Percentiles rank a stretch among this genome's conserved stretches.
phyloP scores from a whole-genome alignment of 345 rosid genomes.

The Gossypium stocksii region DNA sequence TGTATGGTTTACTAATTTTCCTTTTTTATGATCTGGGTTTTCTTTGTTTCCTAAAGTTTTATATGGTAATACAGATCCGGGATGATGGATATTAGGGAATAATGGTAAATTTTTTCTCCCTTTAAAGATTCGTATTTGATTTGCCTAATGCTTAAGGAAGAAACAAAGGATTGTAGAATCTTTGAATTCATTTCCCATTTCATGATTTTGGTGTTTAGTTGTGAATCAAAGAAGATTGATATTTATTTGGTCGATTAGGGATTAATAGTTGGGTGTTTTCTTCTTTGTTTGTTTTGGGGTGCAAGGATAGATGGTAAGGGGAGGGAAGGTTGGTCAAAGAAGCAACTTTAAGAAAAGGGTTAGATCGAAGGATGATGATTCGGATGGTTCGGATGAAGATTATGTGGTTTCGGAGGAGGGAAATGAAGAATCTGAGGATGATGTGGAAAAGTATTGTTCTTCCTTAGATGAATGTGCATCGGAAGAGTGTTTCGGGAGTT shows the following conservation, averaged over 20 bases:
- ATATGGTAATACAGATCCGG: constrained; percentile 25
- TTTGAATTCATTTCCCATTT: constrained; percentile 24
- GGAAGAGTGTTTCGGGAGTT: constrained; percentile 42
- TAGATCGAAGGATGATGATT: constrained; percentile 52
- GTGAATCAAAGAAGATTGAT: constrained; percentile 21
- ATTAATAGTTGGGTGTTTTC: constrained; percentile 25
- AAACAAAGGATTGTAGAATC: constrained; percentile 20
- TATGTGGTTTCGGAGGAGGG: constrained; percentile 79
- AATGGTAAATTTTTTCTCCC: background rate
- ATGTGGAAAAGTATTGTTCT: constrained; percentile 46
- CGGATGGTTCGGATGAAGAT: constrained; percentile 98
- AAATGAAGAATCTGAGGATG: constrained; percentile 57
- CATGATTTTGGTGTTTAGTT: constrained; percentile 7
- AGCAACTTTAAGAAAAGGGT: constrained; percentile 42
- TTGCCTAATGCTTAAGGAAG: constrained; percentile 27
- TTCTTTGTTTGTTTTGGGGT: constrained; percentile 17
- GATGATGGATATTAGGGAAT: constrained; percentile 19
- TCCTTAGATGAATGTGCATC: constrained; percentile 50
- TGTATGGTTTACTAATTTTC: background rate
- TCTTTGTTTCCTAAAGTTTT: constrained; percentile 21
- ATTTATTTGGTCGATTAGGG: constrained; percentile 25
- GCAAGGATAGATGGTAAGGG: constrained; percentile 69
- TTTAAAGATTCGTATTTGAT: constrained; percentile 31
- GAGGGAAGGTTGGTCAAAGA: constrained; percentile 48
- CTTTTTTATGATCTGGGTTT: constrained; percentile 29